Evolutionary conservation across 2,329 filamentous ascomycete species (phyloP).

Genomic region (Fusarium luffae): DNA sequence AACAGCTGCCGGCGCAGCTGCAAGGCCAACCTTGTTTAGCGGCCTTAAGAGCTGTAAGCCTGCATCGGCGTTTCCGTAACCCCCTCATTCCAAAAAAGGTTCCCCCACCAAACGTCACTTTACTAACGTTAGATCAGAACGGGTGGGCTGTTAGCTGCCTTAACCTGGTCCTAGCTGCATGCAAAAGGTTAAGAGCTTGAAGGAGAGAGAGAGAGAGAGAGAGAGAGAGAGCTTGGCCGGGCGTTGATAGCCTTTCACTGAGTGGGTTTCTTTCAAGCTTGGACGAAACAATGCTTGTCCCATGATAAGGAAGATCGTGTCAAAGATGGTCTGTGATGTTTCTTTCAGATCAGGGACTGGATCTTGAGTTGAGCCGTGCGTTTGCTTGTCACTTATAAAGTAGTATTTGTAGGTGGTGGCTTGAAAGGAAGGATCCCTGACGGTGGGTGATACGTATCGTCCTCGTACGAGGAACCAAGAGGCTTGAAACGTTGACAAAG

Average conservation of each 20-base stretch:
- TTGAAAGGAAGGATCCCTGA: slow-evolving; percentile 10
- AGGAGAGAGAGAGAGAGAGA: neutral
- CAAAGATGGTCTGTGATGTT: neutral
- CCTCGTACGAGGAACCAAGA: slow-evolving; percentile 15
- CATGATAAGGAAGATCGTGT: neutral
- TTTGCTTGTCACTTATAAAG: neutral
- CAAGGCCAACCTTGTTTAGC: slow-evolving; percentile 31
- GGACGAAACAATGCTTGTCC: neutral
- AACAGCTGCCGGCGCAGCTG: slow-evolving; percentile 36
- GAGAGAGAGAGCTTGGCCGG: neutral
- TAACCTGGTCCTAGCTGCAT: neutral
- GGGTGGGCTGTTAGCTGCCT: slow-evolving; percentile 6
- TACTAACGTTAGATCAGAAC: slow-evolving; percentile 7
- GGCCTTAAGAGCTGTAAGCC: slow-evolving; percentile 25
- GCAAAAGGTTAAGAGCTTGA: neutral
- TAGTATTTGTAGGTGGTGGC: slow-evolving; percentile 1
- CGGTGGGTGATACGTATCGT: neutral
- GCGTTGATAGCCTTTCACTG: slow-evolving; percentile 11
- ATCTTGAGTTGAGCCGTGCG: slow-evolving; percentile 21
- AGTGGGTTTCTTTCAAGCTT: slow-evolving; percentile 6
- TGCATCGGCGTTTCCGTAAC: slow-evolving; percentile 40
- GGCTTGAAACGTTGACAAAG: neutral
- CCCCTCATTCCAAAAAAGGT: slow-evolving; percentile 7
- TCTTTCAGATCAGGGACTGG: slow-evolving; percentile 13
- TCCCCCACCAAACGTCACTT: slow-evolving; percentile 23